These are phyloP conservation scores for Cyberlindnera misumaiensis DNA, from an alignment of 805 yeast genomes.

Conservation along the genomic window DNA sequence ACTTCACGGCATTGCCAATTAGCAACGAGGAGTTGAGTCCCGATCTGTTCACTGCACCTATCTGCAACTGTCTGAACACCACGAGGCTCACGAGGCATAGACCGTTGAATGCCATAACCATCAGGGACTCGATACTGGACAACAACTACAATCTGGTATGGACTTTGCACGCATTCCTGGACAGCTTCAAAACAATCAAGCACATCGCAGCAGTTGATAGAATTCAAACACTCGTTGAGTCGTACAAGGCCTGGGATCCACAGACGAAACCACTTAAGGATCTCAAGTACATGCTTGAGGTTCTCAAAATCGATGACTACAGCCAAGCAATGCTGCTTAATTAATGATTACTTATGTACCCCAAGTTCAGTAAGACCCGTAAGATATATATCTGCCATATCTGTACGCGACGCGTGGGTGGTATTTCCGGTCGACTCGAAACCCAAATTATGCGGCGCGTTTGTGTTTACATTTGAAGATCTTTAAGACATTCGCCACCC, in stretches of 20 bases:
- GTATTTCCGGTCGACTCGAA: too few relatives aligned
- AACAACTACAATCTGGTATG: slow-evolving; percentile 36
- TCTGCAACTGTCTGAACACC: slow-evolving; percentile 22
- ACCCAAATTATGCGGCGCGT: too few relatives aligned
- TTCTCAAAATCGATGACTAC: slow-evolving; percentile 20
- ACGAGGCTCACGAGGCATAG: slow-evolving; percentile 4
- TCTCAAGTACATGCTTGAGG: slow-evolving; percentile 22
- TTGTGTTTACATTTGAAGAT: too few relatives aligned
- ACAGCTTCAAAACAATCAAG: slow-evolving; percentile 26
- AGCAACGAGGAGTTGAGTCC: slow-evolving; percentile 24
- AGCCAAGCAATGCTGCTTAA: slow-evolving; percentile 9
- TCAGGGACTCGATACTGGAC: slow-evolving; percentile 16
- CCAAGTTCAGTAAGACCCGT: too few relatives aligned
- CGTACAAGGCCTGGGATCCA: slow-evolving; percentile 16
- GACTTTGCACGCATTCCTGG: slow-evolving; percentile 34
- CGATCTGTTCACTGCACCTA: slow-evolving; percentile 21
- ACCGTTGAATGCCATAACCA: neutral
- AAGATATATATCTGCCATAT: too few relatives aligned
- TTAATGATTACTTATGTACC: too few relatives aligned
- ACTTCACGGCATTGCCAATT: slow-evolving; percentile 19
- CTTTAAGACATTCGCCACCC: too few relatives aligned
- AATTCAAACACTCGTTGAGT: slow-evolving; percentile 5
- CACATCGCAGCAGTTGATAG: slow-evolving; percentile 24
- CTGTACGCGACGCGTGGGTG: too few relatives aligned
- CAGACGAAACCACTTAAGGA: slow-evolving; percentile 12